Evolutionary conservation across 345 rosid species (phyloP).

Genomic region (Moricandia moricandioides): DNA sequence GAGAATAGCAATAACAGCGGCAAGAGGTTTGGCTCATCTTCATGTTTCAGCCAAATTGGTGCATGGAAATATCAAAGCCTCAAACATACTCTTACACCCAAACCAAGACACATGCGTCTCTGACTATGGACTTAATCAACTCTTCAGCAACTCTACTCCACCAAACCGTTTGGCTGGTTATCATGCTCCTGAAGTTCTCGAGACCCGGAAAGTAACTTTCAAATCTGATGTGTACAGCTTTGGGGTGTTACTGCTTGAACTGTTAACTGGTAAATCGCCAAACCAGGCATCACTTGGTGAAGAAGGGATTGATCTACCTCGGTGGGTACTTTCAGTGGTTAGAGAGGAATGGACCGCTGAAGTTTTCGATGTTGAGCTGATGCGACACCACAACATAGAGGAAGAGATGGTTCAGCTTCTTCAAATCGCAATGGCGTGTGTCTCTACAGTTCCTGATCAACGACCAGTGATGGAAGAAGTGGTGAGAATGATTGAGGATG

Average conservation of each 20-base stretch:
- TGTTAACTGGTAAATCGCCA: conserved; percentile 89
- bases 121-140: conserved; percentile 78
- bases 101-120: conserved; percentile 67
- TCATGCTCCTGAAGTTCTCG: conserved; percentile 82
- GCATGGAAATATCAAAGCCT: conserved; percentile 92
- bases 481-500: conserved; percentile 85
- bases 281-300: conserved; percentile 95
- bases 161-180: conserved; percentile 81
- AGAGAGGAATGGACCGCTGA: conserved; percentile 99
- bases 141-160: conserved; percentile 59
- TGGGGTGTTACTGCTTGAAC: conserved; percentile 78
- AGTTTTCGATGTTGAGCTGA: conserved; percentile 88
- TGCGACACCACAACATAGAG: conserved; percentile 86
- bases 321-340: conserved; percentile 98
- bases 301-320: conserved; percentile 89
- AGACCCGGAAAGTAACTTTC: conserved; percentile 70
- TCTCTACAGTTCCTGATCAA: conserved; percentile 87
- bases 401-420: conserved; percentile 98
- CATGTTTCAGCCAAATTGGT: conserved; percentile 63
- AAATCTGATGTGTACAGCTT: conserved; percentile 95
- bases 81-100: conserved; percentile 72
- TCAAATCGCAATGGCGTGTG: conserved; percentile 94
- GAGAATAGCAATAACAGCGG: conserved; percentile 71
- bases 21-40: conserved; percentile 73
- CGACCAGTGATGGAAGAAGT: conserved; percentile 83